Conservation (phyloP, 371 early-diverging fungal species). For the Actinomortierella ambigua region DNA sequence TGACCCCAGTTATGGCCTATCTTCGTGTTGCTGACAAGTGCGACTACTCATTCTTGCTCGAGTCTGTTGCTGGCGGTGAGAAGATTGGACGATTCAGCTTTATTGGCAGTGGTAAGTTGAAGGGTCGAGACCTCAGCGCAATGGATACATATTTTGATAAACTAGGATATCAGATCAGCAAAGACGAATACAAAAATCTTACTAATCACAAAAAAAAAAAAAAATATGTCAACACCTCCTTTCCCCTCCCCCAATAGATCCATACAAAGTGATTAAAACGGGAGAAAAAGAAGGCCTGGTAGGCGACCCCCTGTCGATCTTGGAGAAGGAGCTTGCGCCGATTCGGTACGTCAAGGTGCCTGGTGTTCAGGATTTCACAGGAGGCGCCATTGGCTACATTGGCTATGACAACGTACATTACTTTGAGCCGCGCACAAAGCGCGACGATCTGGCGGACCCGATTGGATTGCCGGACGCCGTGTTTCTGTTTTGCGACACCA, state of each 20-base stretch:
- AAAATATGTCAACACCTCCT: too few species aligned
- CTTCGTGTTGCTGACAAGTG: constrained; percentile 82
- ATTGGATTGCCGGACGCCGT: constrained; percentile 92
- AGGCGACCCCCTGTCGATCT: constrained; percentile 88
- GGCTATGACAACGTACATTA: constrained; percentile 95
- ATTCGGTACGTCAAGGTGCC: constrained; percentile 80
- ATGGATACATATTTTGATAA: too few species aligned
- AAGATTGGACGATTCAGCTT: constrained; percentile 95
- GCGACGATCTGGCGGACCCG: constrained; percentile 77
- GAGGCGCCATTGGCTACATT: constrained; percentile 97
- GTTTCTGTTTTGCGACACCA: constrained; percentile 91
- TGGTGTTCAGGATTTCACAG: constrained; percentile 88
- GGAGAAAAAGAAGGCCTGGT: constrained; percentile 70
- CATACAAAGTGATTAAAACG: constrained; percentile 81
- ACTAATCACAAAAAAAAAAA: too few species aligned
- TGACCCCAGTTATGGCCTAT: constrained; percentile 97
- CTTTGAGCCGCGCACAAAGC: constrained; percentile 90
- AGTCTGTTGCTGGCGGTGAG: constrained; percentile 95
- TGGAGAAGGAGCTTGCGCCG: constrained; percentile 82
- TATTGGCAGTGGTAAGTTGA: constrained; percentile 86
- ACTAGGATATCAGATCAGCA: too few species aligned
- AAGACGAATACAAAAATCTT: too few species aligned
- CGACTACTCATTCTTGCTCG: constrained; percentile 90
- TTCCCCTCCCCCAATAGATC: constrained; percentile 60
- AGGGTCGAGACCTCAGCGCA: too few species aligned